Percentiles rank a stretch among this genome's conserved stretches.
These are phyloP conservation scores for Echinosophora koreensis DNA, from an alignment of 306 rosid species.

Conservation along the genomic window DNA sequence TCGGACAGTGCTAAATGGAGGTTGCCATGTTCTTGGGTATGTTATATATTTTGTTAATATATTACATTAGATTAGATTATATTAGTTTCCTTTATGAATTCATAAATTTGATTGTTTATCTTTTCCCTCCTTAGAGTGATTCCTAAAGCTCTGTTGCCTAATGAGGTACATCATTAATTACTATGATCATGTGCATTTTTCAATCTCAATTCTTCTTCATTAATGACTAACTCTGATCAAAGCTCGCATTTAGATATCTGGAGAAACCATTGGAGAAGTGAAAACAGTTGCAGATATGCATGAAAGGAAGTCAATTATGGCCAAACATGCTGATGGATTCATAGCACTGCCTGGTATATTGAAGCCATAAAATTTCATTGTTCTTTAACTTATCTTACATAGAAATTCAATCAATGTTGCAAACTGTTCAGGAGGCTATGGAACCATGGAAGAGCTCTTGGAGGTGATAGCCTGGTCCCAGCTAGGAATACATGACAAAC, in stretches of 20 bases:
- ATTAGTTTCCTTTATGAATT: neutral
- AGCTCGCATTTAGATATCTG: conserved; percentile 54
- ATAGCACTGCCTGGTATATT: conserved; percentile 61
- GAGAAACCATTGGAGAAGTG: conserved; percentile 60
- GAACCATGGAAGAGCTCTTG: conserved; percentile 48
- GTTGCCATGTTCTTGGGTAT: conserved; percentile 80
- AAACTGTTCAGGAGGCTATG: conserved; percentile 43
- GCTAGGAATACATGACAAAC: conserved; percentile 47
- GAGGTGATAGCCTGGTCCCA: conserved; percentile 49
- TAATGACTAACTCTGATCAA: conserved; percentile 28
- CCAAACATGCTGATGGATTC: conserved; percentile 63
- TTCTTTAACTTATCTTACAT: neutral
- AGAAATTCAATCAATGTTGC: neutral
- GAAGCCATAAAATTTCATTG: neutral
- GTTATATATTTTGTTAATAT: neutral
- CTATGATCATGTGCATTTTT: conserved; percentile 28
- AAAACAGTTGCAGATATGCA: conserved; percentile 61
- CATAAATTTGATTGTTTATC: conserved; percentile 21
- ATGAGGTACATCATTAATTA: conserved; percentile 58
- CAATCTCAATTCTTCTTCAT: conserved; percentile 9
- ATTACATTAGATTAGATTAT: neutral
- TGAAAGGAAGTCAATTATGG: conserved; percentile 66
- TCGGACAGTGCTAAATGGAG: conserved; percentile 63
- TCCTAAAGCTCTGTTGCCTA: conserved; percentile 66
- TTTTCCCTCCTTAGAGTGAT: conserved; percentile 58